Evolutionary conservation across 2,329 filamentous ascomycete species (phyloP).

Genomic region (Penicillium olsonii): DNA sequence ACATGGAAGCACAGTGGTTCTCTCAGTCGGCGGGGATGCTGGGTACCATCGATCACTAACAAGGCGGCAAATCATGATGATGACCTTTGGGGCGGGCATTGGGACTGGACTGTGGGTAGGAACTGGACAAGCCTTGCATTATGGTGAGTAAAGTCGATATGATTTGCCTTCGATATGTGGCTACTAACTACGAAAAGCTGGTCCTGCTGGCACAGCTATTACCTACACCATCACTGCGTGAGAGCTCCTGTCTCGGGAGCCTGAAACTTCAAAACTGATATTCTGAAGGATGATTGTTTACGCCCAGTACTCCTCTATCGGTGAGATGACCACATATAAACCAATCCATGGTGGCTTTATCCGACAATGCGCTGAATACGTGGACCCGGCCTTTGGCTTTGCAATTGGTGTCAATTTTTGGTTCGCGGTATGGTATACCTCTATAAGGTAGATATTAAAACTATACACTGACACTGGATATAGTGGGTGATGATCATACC

Average conservation of each 20-base stretch:
- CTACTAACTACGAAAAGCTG: constrained; percentile 20
- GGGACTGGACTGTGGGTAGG: constrained; percentile 40
- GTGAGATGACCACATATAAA: constrained; percentile 35
- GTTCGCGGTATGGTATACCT: constrained; percentile 26
- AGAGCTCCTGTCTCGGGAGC: not conserved
- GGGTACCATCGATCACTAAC: constrained; percentile 35
- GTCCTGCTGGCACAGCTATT: constrained; percentile 35
- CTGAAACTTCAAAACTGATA: not conserved
- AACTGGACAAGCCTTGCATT: constrained; percentile 37
- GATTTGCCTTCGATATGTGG: not conserved
- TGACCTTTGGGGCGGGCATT: constrained; percentile 41
- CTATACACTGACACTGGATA: not conserved
- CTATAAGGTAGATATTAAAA: not conserved
- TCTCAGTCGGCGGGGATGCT: constrained; percentile 19
- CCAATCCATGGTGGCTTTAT: constrained; percentile 39
- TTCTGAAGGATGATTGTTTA: constrained; percentile 33
- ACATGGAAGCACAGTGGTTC: constrained; percentile 11
- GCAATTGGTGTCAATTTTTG: constrained; percentile 39
- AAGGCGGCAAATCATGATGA: constrained; percentile 41
- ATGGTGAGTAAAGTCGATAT: constrained; percentile 20
- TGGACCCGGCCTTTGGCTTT: constrained; percentile 37
- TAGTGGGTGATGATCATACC: constrained; percentile 37
- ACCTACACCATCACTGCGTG: constrained; percentile 36
- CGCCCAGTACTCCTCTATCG: constrained; percentile 34
- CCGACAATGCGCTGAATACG: constrained; percentile 33